Evolutionary conservation across 108 stramenopile species (phyloP), one percentile per base, ranked within the genome.

Genomic region (Cylindrotheca closterium): DNA sequence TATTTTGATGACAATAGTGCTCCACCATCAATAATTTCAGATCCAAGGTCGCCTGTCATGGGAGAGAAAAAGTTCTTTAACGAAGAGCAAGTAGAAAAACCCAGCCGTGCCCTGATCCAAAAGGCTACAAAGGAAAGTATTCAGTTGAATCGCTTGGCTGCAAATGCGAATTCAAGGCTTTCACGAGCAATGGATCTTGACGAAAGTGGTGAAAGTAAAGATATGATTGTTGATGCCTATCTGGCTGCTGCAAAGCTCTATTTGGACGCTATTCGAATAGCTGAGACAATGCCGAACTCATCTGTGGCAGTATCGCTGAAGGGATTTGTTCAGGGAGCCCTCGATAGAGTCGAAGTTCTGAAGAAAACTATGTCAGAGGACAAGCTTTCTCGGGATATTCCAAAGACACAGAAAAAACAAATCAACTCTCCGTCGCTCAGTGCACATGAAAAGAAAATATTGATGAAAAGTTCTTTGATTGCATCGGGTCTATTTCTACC

Each of bases 401-500:
- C 47, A 67, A 42, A 33, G 34, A 7, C 29, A 33, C 28, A 29
- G 46, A 47, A 34, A 24, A 50, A 1, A 1, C 42, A 42, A n/a
- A 5, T 45, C 21, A 23, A 58, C 5, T 31, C 34, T 31, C 58
- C 68, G 25, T 47, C 45, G 4, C 19, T 37, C 50, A 79, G 87
- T 18, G 24, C 58, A 32, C 63, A 83, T 23, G 91, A 92, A 66
- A 77, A 89, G 1, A 59, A 63, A 21, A 80, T 92, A 47, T 79
- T 92, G 30, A 79, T 59, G 27, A 62, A 68, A 29, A 83, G 83
- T 3, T 87, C 86, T 7, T 26, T 65, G 0, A 88, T 89, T 31
- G 75, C 84, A 0, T 74, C 79, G 24, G 80, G 84, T 2, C 12
- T 88, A 1, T 89, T 89, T 58, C 63, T 89, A 47, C 91, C 91